Conservation (phyloP, 2,329 filamentous ascomycete species). For the Pyricularia grisea region DNA sequence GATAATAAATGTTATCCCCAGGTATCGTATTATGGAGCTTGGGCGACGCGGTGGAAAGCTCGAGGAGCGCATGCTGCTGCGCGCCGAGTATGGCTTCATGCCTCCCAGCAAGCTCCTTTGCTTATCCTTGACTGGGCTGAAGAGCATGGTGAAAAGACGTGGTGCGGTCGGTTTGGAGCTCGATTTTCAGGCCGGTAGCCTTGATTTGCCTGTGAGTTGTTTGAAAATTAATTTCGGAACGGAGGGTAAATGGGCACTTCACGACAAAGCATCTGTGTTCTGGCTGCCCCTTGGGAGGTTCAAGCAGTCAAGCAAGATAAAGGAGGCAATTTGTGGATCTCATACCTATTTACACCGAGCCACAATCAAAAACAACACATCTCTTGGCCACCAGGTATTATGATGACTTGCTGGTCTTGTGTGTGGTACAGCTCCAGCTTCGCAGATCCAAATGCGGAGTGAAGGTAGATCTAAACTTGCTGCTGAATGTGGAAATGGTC, state of each 20-base stretch:
- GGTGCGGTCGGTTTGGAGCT: too few species aligned
- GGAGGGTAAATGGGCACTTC: too few species aligned
- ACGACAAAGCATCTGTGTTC: not conserved
- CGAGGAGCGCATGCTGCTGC: slow-evolving; percentile 22
- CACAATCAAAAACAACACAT: not conserved
- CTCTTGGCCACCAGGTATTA: not conserved
- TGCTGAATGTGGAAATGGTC: not conserved
- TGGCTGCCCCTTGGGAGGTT: not conserved
- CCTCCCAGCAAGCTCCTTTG: not conserved
- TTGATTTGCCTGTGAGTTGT: too few species aligned
- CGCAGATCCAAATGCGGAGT: not conserved
- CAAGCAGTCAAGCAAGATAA: not conserved
- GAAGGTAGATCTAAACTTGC: not conserved
- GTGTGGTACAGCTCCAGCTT: not conserved
- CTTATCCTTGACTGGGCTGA: not conserved
- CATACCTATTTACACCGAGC: not conserved
- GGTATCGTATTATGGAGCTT: slow-evolving; percentile 27
- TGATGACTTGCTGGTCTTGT: too few species aligned
- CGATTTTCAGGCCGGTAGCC: too few species aligned
- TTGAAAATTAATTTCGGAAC: not conserved
- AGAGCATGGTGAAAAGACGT: not conserved
- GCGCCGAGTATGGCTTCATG: not conserved
- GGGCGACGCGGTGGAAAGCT: slow-evolving; percentile 29
- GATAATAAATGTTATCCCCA: slow-evolving; percentile 23
- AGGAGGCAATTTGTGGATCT: not conserved